These are phyloP conservation scores for Posidonia australis DNA, from an alignment of 106 monocot genomes.

Conservation along the genomic window DNA sequence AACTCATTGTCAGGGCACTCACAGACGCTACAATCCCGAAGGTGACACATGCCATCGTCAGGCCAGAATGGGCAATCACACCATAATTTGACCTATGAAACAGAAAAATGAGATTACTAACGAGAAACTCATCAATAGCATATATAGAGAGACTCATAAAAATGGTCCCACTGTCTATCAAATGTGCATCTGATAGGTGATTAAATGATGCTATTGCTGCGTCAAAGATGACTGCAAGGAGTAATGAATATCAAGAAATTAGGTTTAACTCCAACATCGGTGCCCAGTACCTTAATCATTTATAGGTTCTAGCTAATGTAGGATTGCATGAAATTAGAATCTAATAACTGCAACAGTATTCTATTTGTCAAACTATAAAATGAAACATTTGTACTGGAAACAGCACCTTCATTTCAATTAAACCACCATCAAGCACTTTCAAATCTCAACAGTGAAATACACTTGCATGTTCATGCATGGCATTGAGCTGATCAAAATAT, in stretches of 20 bases:
- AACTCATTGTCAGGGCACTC: conserved; percentile 93
- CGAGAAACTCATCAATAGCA: no score
- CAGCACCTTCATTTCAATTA: not conserved
- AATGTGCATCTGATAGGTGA: no score
- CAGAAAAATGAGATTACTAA: not conserved
- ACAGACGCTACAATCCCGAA: conserved; percentile 90
- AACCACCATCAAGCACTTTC: not conserved
- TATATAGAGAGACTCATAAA: no score
- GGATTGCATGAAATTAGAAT: not conserved
- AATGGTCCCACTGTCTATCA: no score
- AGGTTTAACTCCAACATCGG: no score
- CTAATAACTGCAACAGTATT: no score
- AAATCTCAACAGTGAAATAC: not conserved
- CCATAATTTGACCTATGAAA: conserved; percentile 71
- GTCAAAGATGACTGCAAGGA: no score
- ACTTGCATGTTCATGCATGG: conserved; percentile 1
- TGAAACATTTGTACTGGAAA: not conserved
- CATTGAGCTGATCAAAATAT: not conserved
- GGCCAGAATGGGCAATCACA: conserved; percentile 97
- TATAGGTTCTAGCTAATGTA: not conserved
- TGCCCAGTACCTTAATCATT: no score
- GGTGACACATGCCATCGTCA: conserved; percentile 91
- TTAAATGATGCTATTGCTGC: no score
- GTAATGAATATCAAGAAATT: no score
- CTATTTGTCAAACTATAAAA: not conserved